phyloP scores from a whole-genome alignment of 164 flowering plant species.

The Magnolia kwangsiensis region DNA sequence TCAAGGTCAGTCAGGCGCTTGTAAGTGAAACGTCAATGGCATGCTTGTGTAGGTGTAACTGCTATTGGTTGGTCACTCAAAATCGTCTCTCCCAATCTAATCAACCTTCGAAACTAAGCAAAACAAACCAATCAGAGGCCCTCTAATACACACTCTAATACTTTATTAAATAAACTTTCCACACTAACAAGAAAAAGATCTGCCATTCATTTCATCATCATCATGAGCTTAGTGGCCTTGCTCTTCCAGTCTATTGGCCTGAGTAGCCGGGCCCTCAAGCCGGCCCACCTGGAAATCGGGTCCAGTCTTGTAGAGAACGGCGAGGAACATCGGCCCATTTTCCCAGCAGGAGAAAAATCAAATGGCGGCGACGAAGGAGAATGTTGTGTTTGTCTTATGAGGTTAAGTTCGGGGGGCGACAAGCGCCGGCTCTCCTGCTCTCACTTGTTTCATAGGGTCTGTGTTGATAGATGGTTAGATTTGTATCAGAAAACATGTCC shows the following conservation, averaged over 20 bases:
- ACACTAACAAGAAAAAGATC: not conserved
- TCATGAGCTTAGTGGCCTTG: slow-evolving; percentile 25
- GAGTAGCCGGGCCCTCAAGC: slow-evolving; percentile 16
- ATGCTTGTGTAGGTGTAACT: slow-evolving; percentile 44
- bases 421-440: slow-evolving; percentile 53
- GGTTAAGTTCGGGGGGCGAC: slow-evolving; percentile 35
- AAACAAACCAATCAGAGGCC: slow-evolving; percentile 17
- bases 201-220: not conserved
- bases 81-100: slow-evolving; percentile 20
- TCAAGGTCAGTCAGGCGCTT: too few species aligned
- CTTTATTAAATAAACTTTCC: slow-evolving; percentile 8
- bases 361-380: slow-evolving; percentile 9
- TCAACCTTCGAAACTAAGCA: slow-evolving; percentile 53
- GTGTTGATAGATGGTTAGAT: slow-evolving; percentile 64
- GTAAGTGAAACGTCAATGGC: slow-evolving; percentile 11
- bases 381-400: slow-evolving; percentile 59
- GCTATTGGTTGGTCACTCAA: slow-evolving; percentile 28
- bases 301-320: not conserved
- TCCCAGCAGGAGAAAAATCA: not conserved
- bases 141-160: slow-evolving; percentile 1
- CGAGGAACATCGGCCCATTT: not conserved
- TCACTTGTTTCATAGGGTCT: slow-evolving; percentile 63
- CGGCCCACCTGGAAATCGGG: not conserved
- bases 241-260: slow-evolving; percentile 20
- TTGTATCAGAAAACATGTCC: slow-evolving; percentile 62